phyloP scores from a whole-genome alignment of 805 yeast genomes.

The Wickerhamomyces chaumierensis region DNA sequence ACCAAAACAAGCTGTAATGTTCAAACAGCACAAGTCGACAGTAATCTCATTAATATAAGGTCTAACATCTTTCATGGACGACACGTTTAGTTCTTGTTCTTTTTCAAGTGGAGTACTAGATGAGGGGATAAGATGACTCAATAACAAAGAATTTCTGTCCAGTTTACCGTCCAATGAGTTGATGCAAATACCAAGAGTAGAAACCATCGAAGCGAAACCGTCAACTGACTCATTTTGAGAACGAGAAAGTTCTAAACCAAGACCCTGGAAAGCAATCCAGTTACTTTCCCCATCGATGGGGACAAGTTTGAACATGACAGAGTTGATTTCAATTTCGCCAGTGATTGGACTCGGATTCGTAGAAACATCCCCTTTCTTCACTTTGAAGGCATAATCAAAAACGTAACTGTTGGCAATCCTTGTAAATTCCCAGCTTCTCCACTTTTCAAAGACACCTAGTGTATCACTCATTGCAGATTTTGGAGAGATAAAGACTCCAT shows the following conservation, averaged over 20 bases:
- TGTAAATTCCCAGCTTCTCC: slow-evolving; percentile 91
- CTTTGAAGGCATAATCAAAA: slow-evolving; percentile 20
- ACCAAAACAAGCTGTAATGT: no score
- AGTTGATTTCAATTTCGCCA: neutral
- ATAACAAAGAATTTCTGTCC: neutral
- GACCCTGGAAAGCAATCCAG: neutral
- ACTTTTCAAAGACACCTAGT: slow-evolving; percentile 47
- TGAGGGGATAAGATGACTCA: neutral
- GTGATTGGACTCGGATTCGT: no score
- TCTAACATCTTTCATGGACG: no score
- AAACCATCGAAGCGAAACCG: neutral
- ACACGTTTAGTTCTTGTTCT: no score
- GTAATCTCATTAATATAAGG: no score
- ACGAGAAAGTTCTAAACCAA: neutral
- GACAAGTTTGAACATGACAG: no score
- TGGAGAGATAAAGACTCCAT: slow-evolving; percentile 33
- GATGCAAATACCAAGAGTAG: neutral
- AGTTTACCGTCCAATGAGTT: neutral
- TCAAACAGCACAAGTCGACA: no score
- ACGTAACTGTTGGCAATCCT: slow-evolving; percentile 46
- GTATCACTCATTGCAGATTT: slow-evolving; percentile 43
- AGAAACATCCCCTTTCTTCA: neutral
- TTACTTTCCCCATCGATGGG: neutral
- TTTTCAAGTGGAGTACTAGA: no score
- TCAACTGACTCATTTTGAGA: no score